Base-by-base conservation (phyloP, 352 stramenopile species). In the Phytopythium vexans region DNA sequence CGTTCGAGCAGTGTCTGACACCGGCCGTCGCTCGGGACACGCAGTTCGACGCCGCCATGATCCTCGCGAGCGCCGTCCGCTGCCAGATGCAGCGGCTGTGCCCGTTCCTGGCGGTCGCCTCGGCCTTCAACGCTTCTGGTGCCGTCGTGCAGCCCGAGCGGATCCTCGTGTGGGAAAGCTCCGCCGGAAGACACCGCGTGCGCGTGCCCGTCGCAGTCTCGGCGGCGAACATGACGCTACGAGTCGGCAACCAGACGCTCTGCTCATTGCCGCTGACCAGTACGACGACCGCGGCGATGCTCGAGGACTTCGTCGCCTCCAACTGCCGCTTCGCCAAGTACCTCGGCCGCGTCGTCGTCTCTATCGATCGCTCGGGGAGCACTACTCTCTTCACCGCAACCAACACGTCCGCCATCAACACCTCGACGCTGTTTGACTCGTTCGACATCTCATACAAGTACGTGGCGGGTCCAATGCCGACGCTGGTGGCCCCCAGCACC, bases 51-150 rank as follows among this genome's bases (percentile, higher is more conserved):
- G 42, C 59, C 11, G 50, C 82, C 27, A 58, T 84, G 58, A 37
- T 84, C 3, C 63, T 87, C 15, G 64, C 70, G 1, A 84, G 69
- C 42, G 71, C 69, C 12, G 56, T 84, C 21, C 68, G 76, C 0
- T 87, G 76, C 36, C 73, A 87, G 46, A 59, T 84, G 45, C 59
- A 76, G 50, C 73, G 76, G 0, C 7, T 77, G 37, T 87, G 76
- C 50, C 34, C 64, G 3, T 54, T 82, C 33, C 66, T 52, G 10
- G 54, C 62, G 4, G 35, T 63, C 4, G 31, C 53, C 1, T 8
- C n/a, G 6, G 38, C 49, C 15, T 48, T 36, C 31, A 55, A 47
- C 31, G 48, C 38, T 9, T 16, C 49, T 3, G 32, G 39, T 49
- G 58, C 58, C 35, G 40, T 46, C 6, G 49, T 56, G n/a, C 56